Evolutionary conservation across 106 monocot genomes (phyloP).

Genomic region (Acanthochlamys bracteata): DNA sequence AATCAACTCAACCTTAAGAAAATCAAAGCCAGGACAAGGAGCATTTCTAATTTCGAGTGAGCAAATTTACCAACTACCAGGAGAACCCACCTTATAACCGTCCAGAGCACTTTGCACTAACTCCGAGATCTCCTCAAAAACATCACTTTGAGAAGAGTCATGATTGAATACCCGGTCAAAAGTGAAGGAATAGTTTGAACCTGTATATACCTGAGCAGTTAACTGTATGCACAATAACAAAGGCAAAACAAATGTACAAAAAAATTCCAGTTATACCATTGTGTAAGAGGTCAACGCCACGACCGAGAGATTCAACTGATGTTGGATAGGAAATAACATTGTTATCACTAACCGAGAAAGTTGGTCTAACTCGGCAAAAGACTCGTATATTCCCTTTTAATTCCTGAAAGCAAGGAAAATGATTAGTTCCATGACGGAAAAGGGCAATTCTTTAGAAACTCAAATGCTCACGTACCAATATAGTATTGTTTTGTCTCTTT

Average conservation of each 20-base stretch:
- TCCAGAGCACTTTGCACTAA: constrained; percentile 95
- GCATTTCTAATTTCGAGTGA: too few species aligned
- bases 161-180: constrained; percentile 90
- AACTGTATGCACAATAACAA: background rate
- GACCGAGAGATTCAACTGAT: constrained; percentile 50
- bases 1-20: too few species aligned
- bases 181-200: constrained; percentile 62
- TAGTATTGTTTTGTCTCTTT: constrained; percentile 83
- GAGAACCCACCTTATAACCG: constrained; percentile 71
- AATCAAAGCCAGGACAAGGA: too few species aligned
- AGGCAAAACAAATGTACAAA: background rate
- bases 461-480: constrained; percentile 39
- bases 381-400: constrained; percentile 94
- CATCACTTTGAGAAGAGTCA: constrained; percentile 65
- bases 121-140: constrained; percentile 92
- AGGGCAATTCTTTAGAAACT: background rate
- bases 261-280: constrained; percentile 24
- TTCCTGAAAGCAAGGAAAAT: constrained; percentile 35
- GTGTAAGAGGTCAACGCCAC: constrained; percentile 62
- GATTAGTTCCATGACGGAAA: background rate
- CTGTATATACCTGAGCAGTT: constrained; percentile 24
- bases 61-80: background rate
- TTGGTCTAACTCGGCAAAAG: constrained; percentile 81
- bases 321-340: constrained; percentile 72
- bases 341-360: constrained; percentile 23